Evolutionary conservation across 495 filamentous ascomycete species (phyloP).

Genomic region (Hypoxylon cercidicola): DNA sequence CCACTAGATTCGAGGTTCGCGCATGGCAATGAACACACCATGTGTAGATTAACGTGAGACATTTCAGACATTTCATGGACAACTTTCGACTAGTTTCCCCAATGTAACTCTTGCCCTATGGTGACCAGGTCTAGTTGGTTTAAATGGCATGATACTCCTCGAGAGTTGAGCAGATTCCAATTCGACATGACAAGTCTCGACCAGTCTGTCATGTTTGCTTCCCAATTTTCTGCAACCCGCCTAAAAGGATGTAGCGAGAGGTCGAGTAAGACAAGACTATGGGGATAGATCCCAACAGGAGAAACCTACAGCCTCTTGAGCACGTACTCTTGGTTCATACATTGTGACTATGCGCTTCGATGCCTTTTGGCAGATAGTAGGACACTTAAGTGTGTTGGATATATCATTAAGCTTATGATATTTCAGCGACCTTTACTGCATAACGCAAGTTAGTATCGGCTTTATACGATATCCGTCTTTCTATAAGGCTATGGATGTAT

Average conservation of each 20-base stretch:
- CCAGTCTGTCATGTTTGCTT: slow-evolving; percentile 22
- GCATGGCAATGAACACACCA: slow-evolving; percentile 11
- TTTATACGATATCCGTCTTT: too few species aligned
- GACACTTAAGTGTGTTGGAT: too few species aligned
- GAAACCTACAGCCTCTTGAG: neutral
- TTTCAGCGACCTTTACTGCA: too few species aligned
- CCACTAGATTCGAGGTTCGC: neutral
- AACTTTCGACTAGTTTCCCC: neutral
- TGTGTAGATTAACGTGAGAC: slow-evolving; percentile 22
- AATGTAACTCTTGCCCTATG: neutral
- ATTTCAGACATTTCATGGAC: neutral
- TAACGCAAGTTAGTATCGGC: too few species aligned
- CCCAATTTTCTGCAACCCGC: slow-evolving; percentile 16
- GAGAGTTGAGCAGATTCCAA: neutral
- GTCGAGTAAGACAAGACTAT: slow-evolving; percentile 5
- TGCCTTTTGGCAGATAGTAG: too few species aligned
- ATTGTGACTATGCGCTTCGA: too few species aligned
- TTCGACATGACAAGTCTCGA: neutral
- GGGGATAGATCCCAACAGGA: neutral
- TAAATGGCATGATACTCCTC: slow-evolving; percentile 2
- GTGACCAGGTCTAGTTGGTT: neutral
- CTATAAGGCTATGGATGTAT: too few species aligned
- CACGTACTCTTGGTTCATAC: neutral
- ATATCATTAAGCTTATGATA: too few species aligned
- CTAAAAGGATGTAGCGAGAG: slow-evolving; percentile 17